These are phyloP conservation scores for Phytopythium sindhum DNA, from an alignment of 352 stramenopile genomes.

Conservation along the genomic window DNA sequence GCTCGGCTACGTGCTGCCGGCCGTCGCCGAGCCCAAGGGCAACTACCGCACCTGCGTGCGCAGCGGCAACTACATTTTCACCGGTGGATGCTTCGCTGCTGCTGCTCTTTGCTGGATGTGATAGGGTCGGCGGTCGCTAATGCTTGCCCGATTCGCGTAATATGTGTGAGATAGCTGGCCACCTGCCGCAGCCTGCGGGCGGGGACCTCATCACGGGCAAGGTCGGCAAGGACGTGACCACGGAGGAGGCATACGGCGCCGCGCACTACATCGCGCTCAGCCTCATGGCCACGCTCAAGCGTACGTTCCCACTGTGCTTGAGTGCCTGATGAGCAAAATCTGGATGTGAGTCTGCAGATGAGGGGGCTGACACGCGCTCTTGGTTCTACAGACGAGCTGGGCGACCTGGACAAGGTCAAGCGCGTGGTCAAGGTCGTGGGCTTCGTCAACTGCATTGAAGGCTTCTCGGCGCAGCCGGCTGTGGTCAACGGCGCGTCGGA, in stretches of 20 bases:
- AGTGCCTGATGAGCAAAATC: not conserved
- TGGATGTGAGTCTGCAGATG: not conserved
- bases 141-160: not conserved
- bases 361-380: conserved; percentile 7
- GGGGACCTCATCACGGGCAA: conserved; percentile 87
- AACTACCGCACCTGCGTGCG: conserved; percentile 88
- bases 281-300: conserved; percentile 90
- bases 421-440: conserved; percentile 95
- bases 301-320: conserved; percentile 24
- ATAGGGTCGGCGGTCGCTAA: not conserved
- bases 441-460: conserved; percentile 95
- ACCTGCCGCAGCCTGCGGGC: conserved; percentile 67
- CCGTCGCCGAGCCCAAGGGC: conserved; percentile 83
- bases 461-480: conserved; percentile 88
- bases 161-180: conserved; percentile 40
- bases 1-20: conserved; percentile 81
- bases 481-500: conserved; percentile 97
- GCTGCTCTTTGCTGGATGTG: not conserved
- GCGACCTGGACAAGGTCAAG: conserved; percentile 92
- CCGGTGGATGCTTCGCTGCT: conserved; percentile 26
- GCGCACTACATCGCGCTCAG: conserved; percentile 89
- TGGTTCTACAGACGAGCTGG: conserved; percentile 56
- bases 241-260: conserved; percentile 89
- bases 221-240: conserved; percentile 85
- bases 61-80: conserved; percentile 82